Conservation (phyloP, 371 early-diverging fungal genomes). For the Rhizomucor pusillus region DNA sequence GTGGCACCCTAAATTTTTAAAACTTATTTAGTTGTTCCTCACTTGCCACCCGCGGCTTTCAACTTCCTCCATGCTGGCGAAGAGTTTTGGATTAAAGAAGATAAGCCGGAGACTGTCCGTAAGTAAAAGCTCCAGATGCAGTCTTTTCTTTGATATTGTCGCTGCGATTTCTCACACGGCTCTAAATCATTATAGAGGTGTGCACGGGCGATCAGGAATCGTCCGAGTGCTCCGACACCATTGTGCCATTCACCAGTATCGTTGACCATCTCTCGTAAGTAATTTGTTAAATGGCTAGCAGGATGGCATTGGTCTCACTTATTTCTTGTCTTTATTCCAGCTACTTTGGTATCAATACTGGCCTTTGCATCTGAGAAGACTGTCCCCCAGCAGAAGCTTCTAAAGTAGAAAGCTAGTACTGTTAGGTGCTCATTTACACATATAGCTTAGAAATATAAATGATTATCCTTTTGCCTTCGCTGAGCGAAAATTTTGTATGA, state of each 20-base stretch:
- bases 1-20: neutral
- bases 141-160: no score
- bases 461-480: no score
- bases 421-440: no score
- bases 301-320: neutral
- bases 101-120: neutral
- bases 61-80: slow-evolving; percentile 20
- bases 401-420: no score
- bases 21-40: slow-evolving; percentile 10
- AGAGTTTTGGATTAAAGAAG: slow-evolving; percentile 17
- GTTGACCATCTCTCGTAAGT: slow-evolving; percentile 15
- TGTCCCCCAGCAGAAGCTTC: no score
- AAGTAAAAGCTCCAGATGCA: no score
- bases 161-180: no score
- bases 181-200: slow-evolving; percentile 4
- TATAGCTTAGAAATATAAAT: no score
- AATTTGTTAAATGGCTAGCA: neutral
- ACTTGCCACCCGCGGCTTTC: slow-evolving; percentile 6
- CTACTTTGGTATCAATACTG: slow-evolving; percentile 17
- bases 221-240: slow-evolving; percentile 11
- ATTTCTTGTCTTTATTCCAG: neutral
- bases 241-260: slow-evolving; percentile 16
- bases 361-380: slow-evolving; percentile 12
- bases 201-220: slow-evolving; percentile 14
- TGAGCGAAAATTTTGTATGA: no score